Conservation (phyloP, 768 basidiomycete species). For the Leccinum incarnatum region DNA sequence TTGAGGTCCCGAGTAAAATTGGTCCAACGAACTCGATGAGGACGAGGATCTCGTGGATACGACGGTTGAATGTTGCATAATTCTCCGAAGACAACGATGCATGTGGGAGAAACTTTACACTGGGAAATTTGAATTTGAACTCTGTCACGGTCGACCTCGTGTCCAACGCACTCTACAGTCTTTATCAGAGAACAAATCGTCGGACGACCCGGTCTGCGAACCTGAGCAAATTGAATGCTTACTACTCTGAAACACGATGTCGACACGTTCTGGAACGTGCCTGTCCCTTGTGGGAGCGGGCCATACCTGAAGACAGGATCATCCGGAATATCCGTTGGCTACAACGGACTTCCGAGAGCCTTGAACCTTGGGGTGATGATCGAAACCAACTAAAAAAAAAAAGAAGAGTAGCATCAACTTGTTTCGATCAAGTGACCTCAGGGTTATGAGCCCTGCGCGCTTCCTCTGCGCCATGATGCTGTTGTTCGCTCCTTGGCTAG, state of each 20-base stretch:
- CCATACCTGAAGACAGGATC: not conserved
- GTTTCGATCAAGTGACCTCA: slow-evolving; percentile 50
- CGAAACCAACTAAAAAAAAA: not conserved
- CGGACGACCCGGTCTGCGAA: not conserved
- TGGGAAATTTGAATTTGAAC: not conserved
- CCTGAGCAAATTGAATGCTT: not conserved
- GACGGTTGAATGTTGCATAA: too few relatives aligned
- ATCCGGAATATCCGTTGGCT: not conserved
- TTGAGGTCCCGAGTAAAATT: too few relatives aligned
- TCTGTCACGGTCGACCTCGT: not conserved
- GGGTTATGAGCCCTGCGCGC: slow-evolving; percentile 51
- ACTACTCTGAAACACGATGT: not conserved
- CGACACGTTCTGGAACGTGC: not conserved
- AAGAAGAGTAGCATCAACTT: slow-evolving; percentile 35
- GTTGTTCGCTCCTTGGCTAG: not conserved
- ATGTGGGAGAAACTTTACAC: slow-evolving; percentile 29
- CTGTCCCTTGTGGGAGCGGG: not conserved
- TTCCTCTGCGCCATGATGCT: slow-evolving; percentile 50
- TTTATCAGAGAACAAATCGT: not conserved
- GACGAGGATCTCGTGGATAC: slow-evolving; percentile 10
- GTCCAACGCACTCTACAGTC: not conserved
- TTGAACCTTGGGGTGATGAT: too few relatives aligned
- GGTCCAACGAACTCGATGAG: not conserved
- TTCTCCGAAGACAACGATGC: slow-evolving; percentile 27
- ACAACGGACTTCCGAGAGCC: not conserved